Conservation (phyloP, 495 filamentous ascomycete species). For the Thermothielavioides terrestris region DNA sequence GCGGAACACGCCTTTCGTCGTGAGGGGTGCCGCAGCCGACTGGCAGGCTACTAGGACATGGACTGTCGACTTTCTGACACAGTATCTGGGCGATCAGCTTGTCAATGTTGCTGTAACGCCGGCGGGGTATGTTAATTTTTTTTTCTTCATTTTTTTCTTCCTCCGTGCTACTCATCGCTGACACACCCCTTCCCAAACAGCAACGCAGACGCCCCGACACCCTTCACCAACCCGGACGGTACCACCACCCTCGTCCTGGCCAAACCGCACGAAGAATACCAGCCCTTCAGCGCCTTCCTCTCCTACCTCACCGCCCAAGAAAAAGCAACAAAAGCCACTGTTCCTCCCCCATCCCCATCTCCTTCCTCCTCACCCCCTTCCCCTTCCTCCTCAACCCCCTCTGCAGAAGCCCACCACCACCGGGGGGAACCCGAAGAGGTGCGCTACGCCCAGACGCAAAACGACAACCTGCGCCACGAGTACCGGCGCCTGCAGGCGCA, state of each 20-base stretch:
- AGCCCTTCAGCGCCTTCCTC: constrained; percentile 40
- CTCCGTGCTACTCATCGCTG: neutral
- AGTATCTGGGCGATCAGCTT: constrained; percentile 38
- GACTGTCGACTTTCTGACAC: constrained; percentile 46
- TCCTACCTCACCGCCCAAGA: constrained; percentile 29
- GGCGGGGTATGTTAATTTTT: constrained; percentile 40
- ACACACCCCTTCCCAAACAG: constrained; percentile 24
- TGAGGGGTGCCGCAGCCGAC: constrained; percentile 45
- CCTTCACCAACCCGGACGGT: constrained; percentile 11
- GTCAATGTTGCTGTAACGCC: constrained; percentile 69
- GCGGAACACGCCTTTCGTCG: constrained; percentile 60
- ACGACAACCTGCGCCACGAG: constrained; percentile 66
- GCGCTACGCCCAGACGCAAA: constrained; percentile 55
- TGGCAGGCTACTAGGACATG: constrained; percentile 55
- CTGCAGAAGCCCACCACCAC: neutral
- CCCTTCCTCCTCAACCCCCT: neutral
- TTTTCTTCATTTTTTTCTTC: neutral
- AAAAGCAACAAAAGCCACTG: too few relatives aligned
- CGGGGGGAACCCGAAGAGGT: constrained; percentile 36
- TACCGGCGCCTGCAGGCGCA: constrained; percentile 50
- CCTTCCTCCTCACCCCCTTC: constrained; percentile 29
- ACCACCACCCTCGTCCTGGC: constrained; percentile 42
- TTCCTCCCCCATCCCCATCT: too few relatives aligned
- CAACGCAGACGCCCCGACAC: constrained; percentile 53
- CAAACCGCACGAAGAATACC: constrained; percentile 47